A percentile compares a stretch with the other conserved stretches of the same genome.
Conservation (phyloP, 2,329 filamentous ascomycete species). For the Emergomyces africanus region DNA sequence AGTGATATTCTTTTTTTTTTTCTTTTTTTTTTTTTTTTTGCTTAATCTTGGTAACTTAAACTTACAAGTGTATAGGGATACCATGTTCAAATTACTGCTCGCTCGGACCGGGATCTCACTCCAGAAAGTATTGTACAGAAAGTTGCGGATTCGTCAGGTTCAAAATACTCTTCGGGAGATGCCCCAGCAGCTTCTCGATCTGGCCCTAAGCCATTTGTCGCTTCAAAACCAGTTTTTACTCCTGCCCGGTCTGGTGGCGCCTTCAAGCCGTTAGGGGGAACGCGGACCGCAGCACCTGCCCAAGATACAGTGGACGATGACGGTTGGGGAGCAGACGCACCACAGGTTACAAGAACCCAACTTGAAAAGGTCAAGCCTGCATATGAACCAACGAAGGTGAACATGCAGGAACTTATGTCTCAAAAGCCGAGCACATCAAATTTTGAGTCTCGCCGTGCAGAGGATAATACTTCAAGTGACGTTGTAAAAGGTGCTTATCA, state of each 20-base stretch:
- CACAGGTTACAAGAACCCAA: slow-evolving; percentile 73
- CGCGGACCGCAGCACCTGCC: slow-evolving; percentile 36
- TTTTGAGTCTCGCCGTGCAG: slow-evolving; percentile 34
- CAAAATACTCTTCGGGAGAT: slow-evolving; percentile 73
- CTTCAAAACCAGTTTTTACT: slow-evolving; percentile 85
- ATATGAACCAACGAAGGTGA: slow-evolving; percentile 91
- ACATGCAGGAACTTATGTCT: slow-evolving; percentile 72
- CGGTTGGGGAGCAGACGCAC: slow-evolving; percentile 91
- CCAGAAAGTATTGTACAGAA: slow-evolving; percentile 84
- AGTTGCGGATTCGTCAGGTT: slow-evolving; percentile 83
- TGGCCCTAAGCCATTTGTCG: slow-evolving; percentile 48
- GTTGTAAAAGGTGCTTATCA: slow-evolving; percentile 81
- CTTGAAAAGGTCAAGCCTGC: slow-evolving; percentile 85
- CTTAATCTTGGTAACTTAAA: background rate
- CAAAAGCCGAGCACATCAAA: slow-evolving; percentile 49
- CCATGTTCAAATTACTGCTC: slow-evolving; percentile 93
- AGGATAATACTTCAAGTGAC: slow-evolving; percentile 35
- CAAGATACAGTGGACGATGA: slow-evolving; percentile 59
- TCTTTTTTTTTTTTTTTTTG: too few relatives aligned
- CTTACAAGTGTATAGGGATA: slow-evolving; percentile 49
- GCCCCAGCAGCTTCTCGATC: slow-evolving; percentile 41
- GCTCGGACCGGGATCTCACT: slow-evolving; percentile 77
- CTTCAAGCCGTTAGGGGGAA: slow-evolving; percentile 56
- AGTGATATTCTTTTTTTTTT: too few relatives aligned
- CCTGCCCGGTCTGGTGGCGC: slow-evolving; percentile 51